phyloP scores from a whole-genome alignment of 2,329 filamentous ascomycete genomes.

The Diaporthe nobilis region DNA sequence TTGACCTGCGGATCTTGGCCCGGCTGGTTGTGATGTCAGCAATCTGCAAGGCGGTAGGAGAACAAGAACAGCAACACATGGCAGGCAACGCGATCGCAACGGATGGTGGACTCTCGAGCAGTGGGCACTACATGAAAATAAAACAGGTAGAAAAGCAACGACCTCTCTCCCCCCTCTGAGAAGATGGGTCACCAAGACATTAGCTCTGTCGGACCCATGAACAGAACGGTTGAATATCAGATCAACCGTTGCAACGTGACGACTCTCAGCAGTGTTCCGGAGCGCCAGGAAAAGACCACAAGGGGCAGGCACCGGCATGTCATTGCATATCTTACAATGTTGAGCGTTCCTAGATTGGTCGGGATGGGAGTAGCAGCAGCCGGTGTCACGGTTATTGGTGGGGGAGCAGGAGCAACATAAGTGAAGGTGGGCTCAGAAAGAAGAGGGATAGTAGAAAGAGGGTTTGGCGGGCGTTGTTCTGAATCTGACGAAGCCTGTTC shows the following conservation, averaged over 20 bases:
- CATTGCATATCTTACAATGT: slow-evolving; percentile 33
- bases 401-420: slow-evolving; percentile 2
- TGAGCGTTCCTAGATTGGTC: slow-evolving; percentile 23
- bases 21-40: slow-evolving; percentile 31
- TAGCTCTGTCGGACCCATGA: neutral
- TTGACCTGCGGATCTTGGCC: slow-evolving; percentile 38
- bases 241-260: neutral
- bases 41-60: neutral
- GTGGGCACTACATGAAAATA: neutral
- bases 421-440: slow-evolving; percentile 28
- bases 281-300: neutral
- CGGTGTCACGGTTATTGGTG: slow-evolving; percentile 14
- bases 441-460: slow-evolving; percentile 35
- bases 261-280: neutral
- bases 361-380: slow-evolving; percentile 22
- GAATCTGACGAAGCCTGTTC: slow-evolving; percentile 28
- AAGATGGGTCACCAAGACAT: neutral
- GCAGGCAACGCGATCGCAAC: neutral
- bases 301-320: slow-evolving; percentile 24
- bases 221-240: neutral
- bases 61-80: neutral
- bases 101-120: neutral
- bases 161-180: too few species aligned
- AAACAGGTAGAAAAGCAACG: too few species aligned
- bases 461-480: slow-evolving; percentile 24